A percentile compares a stretch with the other conserved stretches of the same genome.
Conservation (phyloP, 768 basidiomycete species). For the Lactarius quietus region DNA sequence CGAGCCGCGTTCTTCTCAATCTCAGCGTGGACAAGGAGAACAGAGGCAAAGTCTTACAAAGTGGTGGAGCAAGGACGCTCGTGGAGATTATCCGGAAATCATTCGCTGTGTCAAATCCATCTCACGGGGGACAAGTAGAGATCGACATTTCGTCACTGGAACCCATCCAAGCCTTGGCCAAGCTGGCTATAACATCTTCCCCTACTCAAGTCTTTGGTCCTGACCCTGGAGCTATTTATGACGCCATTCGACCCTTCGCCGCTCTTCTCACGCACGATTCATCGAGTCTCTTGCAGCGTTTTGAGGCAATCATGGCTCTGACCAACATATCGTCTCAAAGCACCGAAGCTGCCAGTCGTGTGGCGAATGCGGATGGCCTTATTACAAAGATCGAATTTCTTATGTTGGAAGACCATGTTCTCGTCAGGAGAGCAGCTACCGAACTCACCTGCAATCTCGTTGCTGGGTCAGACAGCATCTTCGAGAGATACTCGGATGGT, state of each 20-base stretch:
- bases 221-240: slow-evolving; percentile 66
- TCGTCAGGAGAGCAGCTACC: slow-evolving; percentile 83
- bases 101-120: slow-evolving; percentile 35
- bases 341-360: slow-evolving; percentile 58
- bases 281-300: slow-evolving; percentile 74
- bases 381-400: slow-evolving; percentile 66
- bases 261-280: slow-evolving; percentile 65
- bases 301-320: slow-evolving; percentile 93
- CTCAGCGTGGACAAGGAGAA: slow-evolving; percentile 76
- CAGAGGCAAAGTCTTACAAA: slow-evolving; percentile 70
- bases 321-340: slow-evolving; percentile 89
- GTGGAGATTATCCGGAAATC: slow-evolving; percentile 52
- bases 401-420: slow-evolving; percentile 74
- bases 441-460: slow-evolving; percentile 93
- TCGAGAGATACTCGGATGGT: slow-evolving; percentile 59
- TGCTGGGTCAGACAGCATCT: slow-evolving; percentile 68
- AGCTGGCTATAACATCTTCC: slow-evolving; percentile 88
- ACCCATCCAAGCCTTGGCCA: slow-evolving; percentile 85
- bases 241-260: slow-evolving; percentile 81
- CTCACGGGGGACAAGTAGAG: slow-evolving; percentile 27
- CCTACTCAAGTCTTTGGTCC: slow-evolving; percentile 92
- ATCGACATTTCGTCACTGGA: slow-evolving; percentile 48
- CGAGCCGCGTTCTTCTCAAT: slow-evolving; percentile 62
- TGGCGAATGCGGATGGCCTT: slow-evolving; percentile 59
- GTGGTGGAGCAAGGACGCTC: slow-evolving; percentile 72